Percentiles rank a stretch among this genome's conserved stretches.
phyloP scores from a whole-genome alignment of 2,329 filamentous ascomycete species.

The Trichoderma sp. region DNA sequence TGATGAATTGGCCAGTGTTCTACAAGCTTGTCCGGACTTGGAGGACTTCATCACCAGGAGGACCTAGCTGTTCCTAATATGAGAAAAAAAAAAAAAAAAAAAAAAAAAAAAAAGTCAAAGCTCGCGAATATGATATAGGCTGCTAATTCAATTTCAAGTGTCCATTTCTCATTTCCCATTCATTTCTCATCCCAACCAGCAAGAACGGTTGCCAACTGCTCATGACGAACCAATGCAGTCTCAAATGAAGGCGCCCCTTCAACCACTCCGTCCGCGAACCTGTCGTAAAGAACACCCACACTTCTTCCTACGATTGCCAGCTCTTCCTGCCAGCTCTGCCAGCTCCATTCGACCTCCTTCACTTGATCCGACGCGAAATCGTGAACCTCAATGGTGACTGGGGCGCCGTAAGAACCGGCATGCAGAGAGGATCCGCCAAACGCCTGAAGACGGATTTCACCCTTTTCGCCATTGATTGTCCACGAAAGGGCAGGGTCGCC shows the following conservation, averaged over 20 bases:
- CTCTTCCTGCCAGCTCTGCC: conserved; percentile 45
- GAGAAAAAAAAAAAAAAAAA: not conserved
- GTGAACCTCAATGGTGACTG: conserved; percentile 49
- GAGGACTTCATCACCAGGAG: conserved; percentile 3
- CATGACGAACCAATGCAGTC: conserved; percentile 45
- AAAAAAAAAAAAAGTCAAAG: not conserved
- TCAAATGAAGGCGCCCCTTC: conserved; percentile 35
- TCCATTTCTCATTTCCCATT: not conserved
- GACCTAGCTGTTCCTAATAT: not conserved
- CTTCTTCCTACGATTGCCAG: conserved; percentile 44
- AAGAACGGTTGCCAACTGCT: conserved; percentile 41
- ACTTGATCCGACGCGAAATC: conserved; percentile 46
- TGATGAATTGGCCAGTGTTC: conserved; percentile 16
- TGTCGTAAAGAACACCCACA: conserved; percentile 56
- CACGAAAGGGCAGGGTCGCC: conserved; percentile 45
- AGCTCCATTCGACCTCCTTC: conserved; percentile 43
- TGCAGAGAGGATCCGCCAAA: conserved; percentile 29
- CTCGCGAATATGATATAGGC: not conserved
- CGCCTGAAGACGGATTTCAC: conserved; percentile 44
- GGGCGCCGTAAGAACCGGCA: conserved; percentile 34
- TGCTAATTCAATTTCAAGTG: not conserved
- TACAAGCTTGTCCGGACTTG: conserved; percentile 19
- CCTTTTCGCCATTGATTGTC: conserved; percentile 50
- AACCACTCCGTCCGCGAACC: conserved; percentile 39
- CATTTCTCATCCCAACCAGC: conserved; percentile 20